A percentile compares a stretch with the other conserved stretches of the same genome.
Evolutionary conservation across 768 basidiomycete genomes (phyloP).

Genomic region (Naematelia aurantialba): DNA sequence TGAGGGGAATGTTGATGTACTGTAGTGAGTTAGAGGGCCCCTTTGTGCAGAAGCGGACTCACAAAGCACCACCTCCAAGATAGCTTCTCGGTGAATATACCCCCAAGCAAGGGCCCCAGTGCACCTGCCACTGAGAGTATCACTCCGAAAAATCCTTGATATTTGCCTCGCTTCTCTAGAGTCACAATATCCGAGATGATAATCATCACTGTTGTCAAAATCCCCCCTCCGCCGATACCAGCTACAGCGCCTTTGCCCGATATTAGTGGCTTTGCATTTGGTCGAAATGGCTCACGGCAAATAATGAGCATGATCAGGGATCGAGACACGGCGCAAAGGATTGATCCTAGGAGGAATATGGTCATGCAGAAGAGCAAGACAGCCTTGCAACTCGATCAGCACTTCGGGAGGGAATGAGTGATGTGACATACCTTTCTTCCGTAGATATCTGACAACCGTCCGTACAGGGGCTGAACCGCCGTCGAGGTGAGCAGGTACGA

Average conservation of each 20-base stretch:
- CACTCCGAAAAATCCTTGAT: conserved; percentile 60
- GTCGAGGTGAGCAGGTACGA: conserved; percentile 62
- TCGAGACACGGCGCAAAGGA: conserved; percentile 59
- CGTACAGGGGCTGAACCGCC: conserved; percentile 57
- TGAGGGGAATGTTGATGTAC: conserved; percentile 66
- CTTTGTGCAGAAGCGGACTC: not conserved
- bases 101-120: conserved; percentile 65
- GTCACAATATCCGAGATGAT: conserved; percentile 48
- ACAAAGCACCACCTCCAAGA: conserved; percentile 18
- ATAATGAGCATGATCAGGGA: conserved; percentile 65
- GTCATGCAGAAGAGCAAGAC: conserved; percentile 58
- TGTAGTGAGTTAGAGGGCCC: not conserved
- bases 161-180: conserved; percentile 5
- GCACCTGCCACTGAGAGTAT: conserved; percentile 61
- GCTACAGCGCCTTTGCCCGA: conserved; percentile 54
- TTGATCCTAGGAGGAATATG: conserved; percentile 64
- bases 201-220: conserved; percentile 67
- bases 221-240: conserved; percentile 68
- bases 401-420: too few relatives aligned
- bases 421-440: conserved; percentile 17
- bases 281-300: conserved; percentile 51
- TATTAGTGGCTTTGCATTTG: not conserved
- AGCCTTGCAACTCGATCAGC: conserved; percentile 14
- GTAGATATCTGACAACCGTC: conserved; percentile 30
- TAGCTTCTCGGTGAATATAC: conserved; percentile 49